Evolutionary conservation across 139 green algal genomes (phyloP), one percentile per base, ranked within the genome.

Genomic region (Chlamydomonas applanata): DNA sequence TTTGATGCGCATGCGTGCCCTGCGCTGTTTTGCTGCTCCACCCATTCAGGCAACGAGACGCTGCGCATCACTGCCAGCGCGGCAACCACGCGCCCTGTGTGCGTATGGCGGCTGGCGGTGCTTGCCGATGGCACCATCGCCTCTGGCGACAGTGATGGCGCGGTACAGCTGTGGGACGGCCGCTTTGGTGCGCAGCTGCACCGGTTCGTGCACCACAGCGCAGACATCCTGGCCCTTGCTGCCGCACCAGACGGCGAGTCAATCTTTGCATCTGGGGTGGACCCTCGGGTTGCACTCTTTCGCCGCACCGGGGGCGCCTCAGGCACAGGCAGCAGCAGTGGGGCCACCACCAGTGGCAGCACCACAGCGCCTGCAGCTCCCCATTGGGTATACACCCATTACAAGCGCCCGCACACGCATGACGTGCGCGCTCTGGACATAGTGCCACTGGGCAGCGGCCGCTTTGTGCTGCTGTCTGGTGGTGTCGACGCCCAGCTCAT

Each of bases 261-360:
- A 2, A 84, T 98, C 5, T 98, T 95, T 80, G 87, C 94, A 0
- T 81, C 89, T 0, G 95, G 95, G 33, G 85, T 97, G 14, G 95
- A 98, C 82, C 74, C 82, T 2, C 76, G 86, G 71, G 84, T 94
- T 52, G 61, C 66, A 1, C 22, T 80, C 45, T 78, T 81, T 27
- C 53, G 33, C 9, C 56, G 59, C 45, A 46, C 25, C 25, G 20
- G 29, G 7, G 40, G 4, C 27, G 69, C n/a, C 30, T 22, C 24
- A 14, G 34, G 2, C 4, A 4, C 32, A 44, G 59, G 2, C 59
- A 19, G n/a, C 59, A 40, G 44, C 57, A 36, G 74, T 36, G 27
- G 16, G 32, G 1, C 19, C 35, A 22, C 52, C 57, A 65, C 3
- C 19, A 71, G 40, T 36, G 22, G 36, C 64, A 71, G 14, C 40